Base-by-base conservation (phyloP, 2,329 filamentous ascomycete genomes). In the Calonectria leucothoes region DNA sequence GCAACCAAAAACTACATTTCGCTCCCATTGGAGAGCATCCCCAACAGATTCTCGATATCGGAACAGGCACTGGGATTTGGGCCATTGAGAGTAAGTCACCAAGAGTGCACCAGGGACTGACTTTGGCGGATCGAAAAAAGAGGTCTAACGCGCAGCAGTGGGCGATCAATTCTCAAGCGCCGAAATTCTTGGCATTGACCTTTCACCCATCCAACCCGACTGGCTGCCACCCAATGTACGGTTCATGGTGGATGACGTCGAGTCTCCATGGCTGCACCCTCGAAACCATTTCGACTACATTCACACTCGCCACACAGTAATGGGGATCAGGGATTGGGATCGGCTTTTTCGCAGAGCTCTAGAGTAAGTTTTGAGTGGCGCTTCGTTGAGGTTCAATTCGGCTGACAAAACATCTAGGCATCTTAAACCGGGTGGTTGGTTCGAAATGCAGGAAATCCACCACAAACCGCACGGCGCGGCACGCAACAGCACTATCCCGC, bases 61-160 rank as follows among this genome's bases (percentile, higher is more conserved):
- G 89, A 17, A 91, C 90, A 0, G 90, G 90, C 3, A 91, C 89
- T 0, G 90, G 90, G 2, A 89, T 90, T 8, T 91, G 90, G 90
- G 88, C 89, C 12, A 90, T 91, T 68, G 89, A 91, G 75, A 88
- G 85, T 86, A 78, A 78, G 84, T 33, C 3, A 6, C 52, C 37
- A 39, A 55, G 15, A 17, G 20, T 25, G 29, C n/a, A 12, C 23
- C 17, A 12, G 37, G 15, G 27, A 23, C 15, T 45, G 59, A 11
- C 12, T 63, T 17, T 20, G 3, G 10, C 25, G 17, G 17, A 39
- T 10, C 11, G 14, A 12, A 51, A 48, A 48, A 17, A n/a, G 25
- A 23, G 49, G 68, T 39, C 76, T 78, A 69, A 80, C 52, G 20
- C 49, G 33, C 12, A 51, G 31, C 33, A 85, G 88, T 93, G 84